phyloP scores from a whole-genome alignment of 106 monocot genomes.

The Dioscorea zingiberensis region DNA sequence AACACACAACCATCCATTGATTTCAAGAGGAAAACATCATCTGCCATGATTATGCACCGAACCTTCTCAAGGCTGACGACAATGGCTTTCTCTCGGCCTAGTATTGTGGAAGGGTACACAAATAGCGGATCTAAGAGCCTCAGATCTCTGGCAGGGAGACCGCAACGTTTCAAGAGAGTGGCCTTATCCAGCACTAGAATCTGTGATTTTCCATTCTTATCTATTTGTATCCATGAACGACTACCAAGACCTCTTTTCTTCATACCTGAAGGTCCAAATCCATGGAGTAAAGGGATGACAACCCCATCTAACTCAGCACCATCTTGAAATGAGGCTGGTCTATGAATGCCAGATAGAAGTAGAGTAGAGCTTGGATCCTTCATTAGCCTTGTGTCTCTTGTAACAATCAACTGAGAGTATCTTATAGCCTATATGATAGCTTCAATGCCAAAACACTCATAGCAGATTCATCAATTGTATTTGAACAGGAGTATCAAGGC shows the following conservation, averaged over 20 bases:
- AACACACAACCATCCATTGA: slow-evolving; percentile 37
- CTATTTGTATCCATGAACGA: slow-evolving; percentile 67
- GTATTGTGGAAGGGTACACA: slow-evolving; percentile 54
- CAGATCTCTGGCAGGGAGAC: slow-evolving; percentile 35
- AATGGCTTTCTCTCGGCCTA: slow-evolving; percentile 70
- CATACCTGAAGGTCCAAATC: slow-evolving; percentile 7
- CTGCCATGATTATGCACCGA: slow-evolving; percentile 75
- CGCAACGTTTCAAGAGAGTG: slow-evolving; percentile 48
- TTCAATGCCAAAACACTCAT: too few relatives aligned
- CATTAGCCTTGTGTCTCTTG: background rate
- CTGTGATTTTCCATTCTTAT: slow-evolving; percentile 38
- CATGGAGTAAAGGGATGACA: slow-evolving; percentile 21
- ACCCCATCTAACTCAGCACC: slow-evolving; percentile 11
- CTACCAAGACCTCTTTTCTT: slow-evolving; percentile 42
- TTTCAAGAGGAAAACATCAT: slow-evolving; percentile 60
- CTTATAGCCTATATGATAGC: too few relatives aligned
- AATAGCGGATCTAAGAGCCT: slow-evolving; percentile 48
- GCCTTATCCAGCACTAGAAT: slow-evolving; percentile 40
- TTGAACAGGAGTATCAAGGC: too few relatives aligned
- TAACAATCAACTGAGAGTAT: too few relatives aligned
- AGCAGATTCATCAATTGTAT: too few relatives aligned
- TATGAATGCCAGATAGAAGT: background rate
- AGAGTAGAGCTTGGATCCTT: background rate
- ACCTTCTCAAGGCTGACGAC: slow-evolving; percentile 73
- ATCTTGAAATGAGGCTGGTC: slow-evolving; percentile 18